Percentiles rank a stretch among this genome's conserved stretches.
These are phyloP conservation scores for Nephelium lappaceum DNA, from an alignment of 345 rosid genomes.

Conservation along the genomic window DNA sequence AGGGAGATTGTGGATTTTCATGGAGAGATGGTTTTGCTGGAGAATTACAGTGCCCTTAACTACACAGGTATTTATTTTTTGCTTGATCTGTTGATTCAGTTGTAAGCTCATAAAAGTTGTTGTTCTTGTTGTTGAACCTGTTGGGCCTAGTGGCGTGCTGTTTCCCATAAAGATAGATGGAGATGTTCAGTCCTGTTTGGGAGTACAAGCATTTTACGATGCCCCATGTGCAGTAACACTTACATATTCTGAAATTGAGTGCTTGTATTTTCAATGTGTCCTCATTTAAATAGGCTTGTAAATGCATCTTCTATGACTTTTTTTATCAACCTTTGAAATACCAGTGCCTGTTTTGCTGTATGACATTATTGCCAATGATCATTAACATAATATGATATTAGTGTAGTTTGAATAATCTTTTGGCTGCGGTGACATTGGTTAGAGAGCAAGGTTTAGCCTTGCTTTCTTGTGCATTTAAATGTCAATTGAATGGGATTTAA, in stretches of 20 bases:
- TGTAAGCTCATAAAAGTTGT: not conserved
- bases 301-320: not conserved
- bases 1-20: slow-evolving; percentile 64
- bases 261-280: not conserved
- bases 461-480: not conserved
- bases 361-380: not conserved
- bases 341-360: not conserved
- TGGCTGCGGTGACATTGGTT: not conserved
- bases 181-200: not conserved
- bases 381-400: not conserved
- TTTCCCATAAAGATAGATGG: not conserved
- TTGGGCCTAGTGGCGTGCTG: not conserved
- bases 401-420: not conserved
- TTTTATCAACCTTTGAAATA: not conserved
- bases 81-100: not conserved
- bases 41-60: slow-evolving; percentile 60
- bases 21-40: slow-evolving; percentile 70
- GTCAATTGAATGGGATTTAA: not conserved
- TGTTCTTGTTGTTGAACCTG: not conserved
- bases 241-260: not conserved
- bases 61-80: slow-evolving; percentile 48
- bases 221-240: not conserved
- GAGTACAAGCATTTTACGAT: not conserved
- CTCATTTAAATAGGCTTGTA: not conserved
- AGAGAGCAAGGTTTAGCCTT: not conserved